phyloP scores from a whole-genome alignment of 106 monocot genomes.

The Dendrobium nobile region DNA sequence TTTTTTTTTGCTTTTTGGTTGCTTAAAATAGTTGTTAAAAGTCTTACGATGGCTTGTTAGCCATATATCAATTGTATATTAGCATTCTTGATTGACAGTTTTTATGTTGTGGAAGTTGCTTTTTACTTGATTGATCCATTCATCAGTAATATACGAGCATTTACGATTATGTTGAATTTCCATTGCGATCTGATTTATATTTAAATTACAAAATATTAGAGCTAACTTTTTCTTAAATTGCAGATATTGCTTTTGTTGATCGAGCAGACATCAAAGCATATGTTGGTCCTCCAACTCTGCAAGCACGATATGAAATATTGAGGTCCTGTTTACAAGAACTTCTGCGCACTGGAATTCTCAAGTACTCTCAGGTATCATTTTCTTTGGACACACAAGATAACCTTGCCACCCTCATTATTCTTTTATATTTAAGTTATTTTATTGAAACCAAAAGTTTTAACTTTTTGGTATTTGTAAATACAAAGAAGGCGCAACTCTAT shows the following conservation, averaged over 20 bases:
- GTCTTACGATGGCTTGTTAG: no score
- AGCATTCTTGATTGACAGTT: no score
- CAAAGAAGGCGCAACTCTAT: not conserved
- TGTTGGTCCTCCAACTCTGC: slow-evolving; percentile 83
- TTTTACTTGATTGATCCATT: no score
- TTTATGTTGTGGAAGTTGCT: no score
- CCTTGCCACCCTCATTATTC: not conserved
- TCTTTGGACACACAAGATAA: not conserved
- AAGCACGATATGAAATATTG: slow-evolving; percentile 89
- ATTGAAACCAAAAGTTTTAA: not conserved
- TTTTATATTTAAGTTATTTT: not conserved
- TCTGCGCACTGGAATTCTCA: slow-evolving; percentile 53
- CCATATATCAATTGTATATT: no score
- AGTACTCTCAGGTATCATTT: slow-evolving; percentile 37
- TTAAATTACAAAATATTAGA: slow-evolving; percentile 4
- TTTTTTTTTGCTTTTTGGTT: not conserved
- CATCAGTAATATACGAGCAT: no score
- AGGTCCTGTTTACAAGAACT: slow-evolving; percentile 89
- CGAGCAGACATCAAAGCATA: slow-evolving; percentile 98
- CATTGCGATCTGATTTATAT: not conserved
- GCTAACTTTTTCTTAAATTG: slow-evolving; percentile 45
- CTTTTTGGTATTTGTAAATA: not conserved
- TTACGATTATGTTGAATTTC: not conserved
- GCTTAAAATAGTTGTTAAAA: not conserved
- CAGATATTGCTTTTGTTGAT: slow-evolving; percentile 99